Conservation (phyloP, 768 basidiomycete species). For the Mycena chlorophos region DNA sequence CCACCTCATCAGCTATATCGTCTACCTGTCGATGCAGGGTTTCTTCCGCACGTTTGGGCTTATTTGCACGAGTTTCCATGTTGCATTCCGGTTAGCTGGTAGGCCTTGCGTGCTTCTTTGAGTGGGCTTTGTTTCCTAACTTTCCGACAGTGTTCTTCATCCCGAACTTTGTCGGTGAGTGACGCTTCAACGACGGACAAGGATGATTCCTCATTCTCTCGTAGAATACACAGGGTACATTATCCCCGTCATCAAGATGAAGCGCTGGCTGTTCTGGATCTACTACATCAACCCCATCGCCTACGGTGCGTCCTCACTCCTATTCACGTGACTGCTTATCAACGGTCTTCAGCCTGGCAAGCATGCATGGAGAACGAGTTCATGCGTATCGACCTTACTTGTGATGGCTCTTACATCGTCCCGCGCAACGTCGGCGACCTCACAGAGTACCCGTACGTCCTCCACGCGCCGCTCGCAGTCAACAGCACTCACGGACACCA, state of each 20-base stretch:
- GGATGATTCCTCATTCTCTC: too few relatives aligned
- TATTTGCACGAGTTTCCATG: constrained; percentile 46
- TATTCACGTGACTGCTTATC: background rate
- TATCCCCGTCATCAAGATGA: constrained; percentile 68
- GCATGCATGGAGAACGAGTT: constrained; percentile 87
- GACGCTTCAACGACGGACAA: too few relatives aligned
- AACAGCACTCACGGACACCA: constrained; percentile 17
- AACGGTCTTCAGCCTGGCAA: constrained; percentile 56
- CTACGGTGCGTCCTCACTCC: constrained; percentile 48
- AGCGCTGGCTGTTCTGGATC: constrained; percentile 85
- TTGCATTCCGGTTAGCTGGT: constrained; percentile 38
- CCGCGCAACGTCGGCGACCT: constrained; percentile 62
- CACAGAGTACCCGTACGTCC: constrained; percentile 60
- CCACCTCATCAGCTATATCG: constrained; percentile 64
- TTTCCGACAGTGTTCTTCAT: constrained; percentile 65
- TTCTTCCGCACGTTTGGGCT: constrained; percentile 79
- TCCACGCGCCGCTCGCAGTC: constrained; percentile 16
- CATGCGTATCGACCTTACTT: constrained; percentile 63
- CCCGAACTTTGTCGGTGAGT: constrained; percentile 64
- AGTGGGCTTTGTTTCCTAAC: constrained; percentile 19
- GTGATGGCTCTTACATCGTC: constrained; percentile 64
- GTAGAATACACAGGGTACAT: constrained; percentile 68
- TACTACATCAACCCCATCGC: constrained; percentile 79
- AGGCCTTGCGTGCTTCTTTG: background rate
- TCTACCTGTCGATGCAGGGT: constrained; percentile 74